Evolutionary conservation across 176 grass and related monocot species (phyloP).

Genomic region (Alloteropsis semialata): DNA sequence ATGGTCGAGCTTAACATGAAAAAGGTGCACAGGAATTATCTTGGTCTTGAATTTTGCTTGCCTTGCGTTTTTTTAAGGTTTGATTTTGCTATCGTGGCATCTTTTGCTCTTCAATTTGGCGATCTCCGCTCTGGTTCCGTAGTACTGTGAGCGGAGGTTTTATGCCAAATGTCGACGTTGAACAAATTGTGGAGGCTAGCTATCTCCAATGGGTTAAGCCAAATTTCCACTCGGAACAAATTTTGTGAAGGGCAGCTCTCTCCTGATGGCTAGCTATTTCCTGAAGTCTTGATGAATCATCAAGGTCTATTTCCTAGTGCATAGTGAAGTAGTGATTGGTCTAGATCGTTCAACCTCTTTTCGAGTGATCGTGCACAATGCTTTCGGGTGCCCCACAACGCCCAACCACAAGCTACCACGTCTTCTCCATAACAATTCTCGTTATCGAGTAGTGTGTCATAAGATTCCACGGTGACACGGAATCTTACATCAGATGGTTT

Average conservation of each 20-base stretch:
- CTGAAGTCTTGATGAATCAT: neutral
- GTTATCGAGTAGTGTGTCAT: conserved; percentile 10
- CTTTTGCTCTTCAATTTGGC: neutral
- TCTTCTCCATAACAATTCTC: neutral
- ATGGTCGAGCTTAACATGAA: conserved; percentile 43
- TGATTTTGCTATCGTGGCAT: neutral
- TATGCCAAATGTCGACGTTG: neutral
- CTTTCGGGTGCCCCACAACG: neutral
- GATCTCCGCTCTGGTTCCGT: neutral
- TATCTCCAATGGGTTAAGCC: too few relatives aligned
- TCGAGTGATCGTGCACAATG: neutral
- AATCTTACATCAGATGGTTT: neutral
- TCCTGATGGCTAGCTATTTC: neutral
- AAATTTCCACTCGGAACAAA: too few relatives aligned
- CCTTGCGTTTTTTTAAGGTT: neutral
- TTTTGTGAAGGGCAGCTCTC: neutral
- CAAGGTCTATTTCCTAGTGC: neutral
- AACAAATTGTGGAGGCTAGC: too few relatives aligned
- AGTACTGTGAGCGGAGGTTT: neutral
- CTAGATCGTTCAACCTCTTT: neutral
- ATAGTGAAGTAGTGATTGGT: neutral
- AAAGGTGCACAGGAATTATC: conserved; percentile 32
- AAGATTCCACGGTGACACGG: neutral
- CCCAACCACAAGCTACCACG: neutral
- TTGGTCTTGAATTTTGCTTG: conserved; percentile 6